Evolutionary conservation across 768 basidiomycete genomes (phyloP), one percentile per base, ranked within the genome.

Genomic region (Clavulina sp.): DNA sequence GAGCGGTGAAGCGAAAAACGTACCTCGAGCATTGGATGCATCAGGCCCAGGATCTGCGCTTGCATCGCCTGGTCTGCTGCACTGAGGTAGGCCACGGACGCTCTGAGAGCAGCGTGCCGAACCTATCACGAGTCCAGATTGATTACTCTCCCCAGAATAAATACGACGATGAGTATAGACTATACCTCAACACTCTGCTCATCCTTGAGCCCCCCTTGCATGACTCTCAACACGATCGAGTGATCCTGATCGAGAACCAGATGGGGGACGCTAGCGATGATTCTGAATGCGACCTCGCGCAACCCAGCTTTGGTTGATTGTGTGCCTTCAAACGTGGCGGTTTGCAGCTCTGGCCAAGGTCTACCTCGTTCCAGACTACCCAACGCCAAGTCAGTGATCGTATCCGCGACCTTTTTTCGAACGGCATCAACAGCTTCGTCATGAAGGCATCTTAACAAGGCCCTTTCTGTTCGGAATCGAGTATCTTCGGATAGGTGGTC

Each of bases 301-400:
- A 55, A 56, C 5, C 44, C 52, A 18, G 52, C 41, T 24, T 56
- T 47, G 6, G 48, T 19, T 6, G 54, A 51, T 21, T 48, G 43
- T 21, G 59, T 53, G 41, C 51, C 31, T 57, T 65, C 69, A 58
- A 86, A 86, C 0, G 72, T 70, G 50, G 80, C 80, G 0, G 74
- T 75, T 60, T 86, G 84, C 1, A 87, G 68, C 2, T 79, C 80
- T 60, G 84, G 83, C 84, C 84, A 88, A 2, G 83, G 84, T 5
- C 82, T 55, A 0, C 84, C 85, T 1, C 83, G 72, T 16, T 64
- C 61, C 80, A 87, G 84, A 7, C 75, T 75, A 53, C 81, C 75
- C 51, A 80, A 80, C 4, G 84, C 80, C 28, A 87, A 66, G 58
- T 87, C 85, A 54, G 75, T 77, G 23, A 81, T 71, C 1, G 84